Evolutionary conservation across 352 stramenopile genomes (phyloP), one percentile per base, ranked within the genome.

Genomic region (Globisporangium carolinianum): DNA sequence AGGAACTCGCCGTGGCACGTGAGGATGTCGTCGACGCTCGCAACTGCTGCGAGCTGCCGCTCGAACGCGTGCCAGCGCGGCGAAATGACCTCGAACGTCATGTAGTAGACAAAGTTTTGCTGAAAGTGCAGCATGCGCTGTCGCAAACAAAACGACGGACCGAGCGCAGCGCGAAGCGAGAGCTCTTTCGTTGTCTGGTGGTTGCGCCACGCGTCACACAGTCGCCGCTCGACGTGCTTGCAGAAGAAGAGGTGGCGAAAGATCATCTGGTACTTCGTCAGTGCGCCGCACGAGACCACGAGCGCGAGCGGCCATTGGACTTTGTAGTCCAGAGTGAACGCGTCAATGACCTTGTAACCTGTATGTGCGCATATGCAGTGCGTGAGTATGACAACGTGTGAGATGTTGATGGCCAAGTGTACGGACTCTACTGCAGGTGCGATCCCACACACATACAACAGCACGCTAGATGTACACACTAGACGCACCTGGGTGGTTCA

Each of bases 71-170:
- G 86, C 87, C 87, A 98, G 37, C 92, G 86, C 3, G 94, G 90
- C 0, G 96, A 96, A 56, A 98, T 97, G 5, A 99, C 96, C 57
- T 95, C 96, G 50, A 98, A 96, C 81, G 98, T 98, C 77, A 98
- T 97, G 68, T 99, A 99, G 70, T 98, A 98, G 32, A 98, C 87
- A 36, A 99, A 94, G 63, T 99, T 99, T 61, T 98, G 96, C 61
- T 99, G 82, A 66, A 99, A 99, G 70, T 99, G 97, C 7, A 99
- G 77, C 97, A 99, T 99, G n/a, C 96, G 78, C 55, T 99, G 93
- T 18, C 97, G 83, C 32, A 99, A 69, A 54, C 90, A 91, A 68
- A 98, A 99, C 5, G 96, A 98, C 38, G 75, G 83, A 18, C 89
- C 89, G 47, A 99, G 85, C 6, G 83, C 76, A 15, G 79, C 76